Conservation (phyloP, 75 land plant species). For the Selaginella tamariscina region DNA sequence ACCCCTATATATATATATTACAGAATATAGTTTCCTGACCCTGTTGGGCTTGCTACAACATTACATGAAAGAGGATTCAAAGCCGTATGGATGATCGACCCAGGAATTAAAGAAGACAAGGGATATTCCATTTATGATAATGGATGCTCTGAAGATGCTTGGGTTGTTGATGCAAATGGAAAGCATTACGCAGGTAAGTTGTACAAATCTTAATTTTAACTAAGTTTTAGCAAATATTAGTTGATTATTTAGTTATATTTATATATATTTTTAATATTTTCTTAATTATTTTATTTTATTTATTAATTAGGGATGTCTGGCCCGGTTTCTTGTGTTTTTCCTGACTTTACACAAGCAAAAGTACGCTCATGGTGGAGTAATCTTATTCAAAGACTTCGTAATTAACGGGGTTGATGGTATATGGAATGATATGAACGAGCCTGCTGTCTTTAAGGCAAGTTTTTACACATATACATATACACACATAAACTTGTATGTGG, state of each 20-base stretch:
- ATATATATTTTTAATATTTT: too few species aligned
- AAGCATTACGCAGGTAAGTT: constrained; percentile 61
- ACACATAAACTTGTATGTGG: too few species aligned
- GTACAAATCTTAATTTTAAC: too few species aligned
- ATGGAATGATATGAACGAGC: constrained; percentile 99
- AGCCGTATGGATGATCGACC: constrained; percentile 98
- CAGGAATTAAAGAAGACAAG: constrained; percentile 74
- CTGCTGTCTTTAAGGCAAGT: constrained; percentile 80
- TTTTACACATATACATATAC: too few species aligned
- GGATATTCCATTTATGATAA: constrained; percentile 78
- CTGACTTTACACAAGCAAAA: constrained; percentile 66
- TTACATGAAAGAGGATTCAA: constrained; percentile 65
- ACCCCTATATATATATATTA: background rate
- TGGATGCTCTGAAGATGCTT: constrained; percentile 52
- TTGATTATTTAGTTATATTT: too few species aligned
- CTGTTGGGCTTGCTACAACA: constrained; percentile 45
- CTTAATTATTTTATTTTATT: too few species aligned
- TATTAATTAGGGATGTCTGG: too few species aligned
- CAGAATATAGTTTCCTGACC: constrained; percentile 74
- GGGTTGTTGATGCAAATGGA: constrained; percentile 57
- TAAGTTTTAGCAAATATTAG: too few species aligned
- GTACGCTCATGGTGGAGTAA: constrained; percentile 79
- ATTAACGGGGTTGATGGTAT: constrained; percentile 90
- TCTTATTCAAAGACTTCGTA: constrained; percentile 59
- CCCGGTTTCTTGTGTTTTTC: constrained; percentile 92